phyloP scores from a whole-genome alignment of 495 filamentous ascomycete species.

The Lasiosphaeria hispida region DNA sequence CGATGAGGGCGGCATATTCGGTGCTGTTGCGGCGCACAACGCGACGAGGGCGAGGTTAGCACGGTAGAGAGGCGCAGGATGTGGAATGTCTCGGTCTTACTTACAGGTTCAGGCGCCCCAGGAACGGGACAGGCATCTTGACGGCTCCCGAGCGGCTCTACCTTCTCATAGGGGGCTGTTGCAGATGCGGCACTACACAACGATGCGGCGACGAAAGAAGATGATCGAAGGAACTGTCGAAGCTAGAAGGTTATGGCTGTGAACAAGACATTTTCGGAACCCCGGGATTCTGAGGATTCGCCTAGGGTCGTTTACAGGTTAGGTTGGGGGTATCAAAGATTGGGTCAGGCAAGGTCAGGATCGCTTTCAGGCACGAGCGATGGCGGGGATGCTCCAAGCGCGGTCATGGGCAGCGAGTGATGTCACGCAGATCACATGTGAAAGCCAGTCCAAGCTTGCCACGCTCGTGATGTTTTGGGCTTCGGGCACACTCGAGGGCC shows the following conservation, averaged over 20 bases:
- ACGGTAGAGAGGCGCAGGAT: not conserved
- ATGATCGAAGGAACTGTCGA: too few species aligned
- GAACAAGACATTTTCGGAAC: too few species aligned
- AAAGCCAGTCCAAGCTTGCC: too few species aligned
- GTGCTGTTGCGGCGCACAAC: conserved; percentile 40
- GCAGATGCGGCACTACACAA: not conserved
- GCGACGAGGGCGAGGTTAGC: not conserved
- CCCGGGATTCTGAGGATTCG: too few species aligned
- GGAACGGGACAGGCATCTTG: conserved; percentile 77
- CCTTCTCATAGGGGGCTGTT: conserved; percentile 14
- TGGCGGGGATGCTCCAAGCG: not conserved
- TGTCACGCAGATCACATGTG: too few species aligned
- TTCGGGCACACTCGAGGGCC: too few species aligned
- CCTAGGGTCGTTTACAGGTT: not conserved
- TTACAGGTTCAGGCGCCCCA: conserved; percentile 76
- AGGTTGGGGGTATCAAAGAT: not conserved
- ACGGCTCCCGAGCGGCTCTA: conserved; percentile 8
- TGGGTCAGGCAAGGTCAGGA: too few species aligned
- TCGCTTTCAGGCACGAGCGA: not conserved
- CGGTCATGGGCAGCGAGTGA: too few species aligned
- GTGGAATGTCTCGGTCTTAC: conserved; percentile 37
- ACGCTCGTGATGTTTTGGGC: too few species aligned
- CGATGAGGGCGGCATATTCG: conserved; percentile 83
- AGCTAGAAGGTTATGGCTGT: too few species aligned
- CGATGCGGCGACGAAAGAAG: too few species aligned